These are phyloP conservation scores for Clarireedia hainanense DNA, from an alignment of 2,329 filamentous ascomycete genomes.

Conservation along the genomic window DNA sequence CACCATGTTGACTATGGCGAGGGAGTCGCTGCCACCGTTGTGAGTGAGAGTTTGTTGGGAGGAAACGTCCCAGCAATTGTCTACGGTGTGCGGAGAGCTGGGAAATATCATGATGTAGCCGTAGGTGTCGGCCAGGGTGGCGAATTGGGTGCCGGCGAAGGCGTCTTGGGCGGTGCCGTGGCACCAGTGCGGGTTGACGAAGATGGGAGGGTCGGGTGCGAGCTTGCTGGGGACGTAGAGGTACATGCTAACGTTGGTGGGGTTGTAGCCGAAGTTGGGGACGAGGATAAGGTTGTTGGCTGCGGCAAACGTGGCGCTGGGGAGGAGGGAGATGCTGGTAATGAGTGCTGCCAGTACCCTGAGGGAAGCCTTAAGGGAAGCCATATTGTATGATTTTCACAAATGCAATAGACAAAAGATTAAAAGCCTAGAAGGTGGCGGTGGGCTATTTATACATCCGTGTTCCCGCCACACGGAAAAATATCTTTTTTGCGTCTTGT, in stretches of 20 bases:
- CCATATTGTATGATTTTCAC: background rate
- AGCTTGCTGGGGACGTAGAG: slow-evolving; percentile 22
- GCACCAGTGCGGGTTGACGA: slow-evolving; percentile 25
- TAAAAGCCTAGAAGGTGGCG: too few species aligned
- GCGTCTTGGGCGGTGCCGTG: slow-evolving; percentile 35
- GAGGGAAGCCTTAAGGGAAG: background rate
- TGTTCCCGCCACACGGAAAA: background rate
- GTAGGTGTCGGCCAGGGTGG: slow-evolving; percentile 42
- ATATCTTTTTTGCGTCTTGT: background rate
- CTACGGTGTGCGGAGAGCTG: slow-evolving; percentile 40
- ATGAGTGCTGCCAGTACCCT: background rate
- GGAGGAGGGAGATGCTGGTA: background rate
- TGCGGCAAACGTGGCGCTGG: background rate
- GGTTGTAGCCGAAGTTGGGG: slow-evolving; percentile 17
- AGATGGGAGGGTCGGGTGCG: slow-evolving; percentile 15
- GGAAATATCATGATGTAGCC: slow-evolving; percentile 56
- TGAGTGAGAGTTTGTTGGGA: slow-evolving; percentile 41
- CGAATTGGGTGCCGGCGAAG: slow-evolving; percentile 35
- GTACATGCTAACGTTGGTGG: slow-evolving; percentile 22
- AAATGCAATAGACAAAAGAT: background rate
- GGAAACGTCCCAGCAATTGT: slow-evolving; percentile 52
- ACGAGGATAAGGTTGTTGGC: slow-evolving; percentile 10
- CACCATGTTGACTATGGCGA: slow-evolving; percentile 52
- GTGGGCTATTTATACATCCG: background rate
- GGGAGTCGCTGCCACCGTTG: slow-evolving; percentile 48